These are phyloP conservation scores for Penicillium aurantiogriseum DNA, from an alignment of 2,329 filamentous ascomycete genomes.

Conservation along the genomic window DNA sequence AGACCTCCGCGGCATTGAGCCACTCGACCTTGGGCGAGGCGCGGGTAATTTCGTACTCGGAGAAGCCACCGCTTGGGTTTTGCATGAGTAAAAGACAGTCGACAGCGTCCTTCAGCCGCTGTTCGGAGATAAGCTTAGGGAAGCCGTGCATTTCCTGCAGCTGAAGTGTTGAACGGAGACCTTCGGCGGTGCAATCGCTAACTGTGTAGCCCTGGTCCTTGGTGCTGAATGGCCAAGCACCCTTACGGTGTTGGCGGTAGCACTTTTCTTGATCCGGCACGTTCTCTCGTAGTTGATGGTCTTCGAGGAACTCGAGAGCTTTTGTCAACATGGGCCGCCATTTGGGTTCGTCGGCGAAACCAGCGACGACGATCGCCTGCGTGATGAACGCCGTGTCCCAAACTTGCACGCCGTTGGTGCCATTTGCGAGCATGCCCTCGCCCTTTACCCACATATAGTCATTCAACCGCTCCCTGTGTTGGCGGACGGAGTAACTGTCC, in stretches of 20 bases:
- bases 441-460: conserved; percentile 90
- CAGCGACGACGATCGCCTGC: conserved; percentile 75
- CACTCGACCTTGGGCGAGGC: conserved; percentile 76
- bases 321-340: conserved; percentile 82
- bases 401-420: conserved; percentile 95
- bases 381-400: conserved; percentile 95
- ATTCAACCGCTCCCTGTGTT: conserved; percentile 75
- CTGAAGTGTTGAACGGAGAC: conserved; percentile 78
- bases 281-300: conserved; percentile 86
- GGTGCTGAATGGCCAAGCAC: conserved; percentile 95
- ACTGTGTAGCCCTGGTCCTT: conserved; percentile 91
- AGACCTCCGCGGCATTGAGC: conserved; percentile 94
- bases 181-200: conserved; percentile 91
- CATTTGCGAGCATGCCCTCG: conserved; percentile 92
- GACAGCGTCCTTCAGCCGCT: conserved; percentile 79
- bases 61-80: conserved; percentile 79
- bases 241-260: conserved; percentile 88
- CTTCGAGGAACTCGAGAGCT: conserved; percentile 80
- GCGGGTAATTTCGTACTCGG: conserved; percentile 82
- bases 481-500: conserved; percentile 65
- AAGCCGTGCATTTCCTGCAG: conserved; percentile 77
- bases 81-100: conserved; percentile 92
- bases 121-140: conserved; percentile 69
- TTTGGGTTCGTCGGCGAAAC: conserved; percentile 70
- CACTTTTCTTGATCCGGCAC: conserved; percentile 72